These are phyloP conservation scores for Ophiostoma sp. DNA, from an alignment of 2,329 filamentous ascomycete genomes.

Conservation along the genomic window DNA sequence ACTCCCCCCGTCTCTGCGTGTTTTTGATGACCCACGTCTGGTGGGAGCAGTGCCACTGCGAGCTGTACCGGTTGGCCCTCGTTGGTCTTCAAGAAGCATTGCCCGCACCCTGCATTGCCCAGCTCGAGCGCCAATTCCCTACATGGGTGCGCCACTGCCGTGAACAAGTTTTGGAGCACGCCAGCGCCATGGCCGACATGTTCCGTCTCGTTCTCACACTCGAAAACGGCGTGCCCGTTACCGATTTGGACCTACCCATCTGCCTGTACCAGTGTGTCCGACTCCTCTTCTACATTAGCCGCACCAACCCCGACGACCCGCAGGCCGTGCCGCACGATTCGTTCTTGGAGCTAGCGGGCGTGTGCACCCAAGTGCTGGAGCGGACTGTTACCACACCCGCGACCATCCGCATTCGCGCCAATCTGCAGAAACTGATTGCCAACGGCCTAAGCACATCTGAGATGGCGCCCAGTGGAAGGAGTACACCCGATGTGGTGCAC, in stretches of 20 bases:
- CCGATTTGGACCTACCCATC: constrained; percentile 56
- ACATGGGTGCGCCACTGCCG: constrained; percentile 51
- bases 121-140: constrained; percentile 43
- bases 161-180: constrained; percentile 55
- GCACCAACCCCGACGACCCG: constrained; percentile 45
- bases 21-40: constrained; percentile 62
- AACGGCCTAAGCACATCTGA: constrained; percentile 42
- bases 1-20: constrained; percentile 57
- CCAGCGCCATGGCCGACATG: constrained; percentile 56
- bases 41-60: constrained; percentile 61
- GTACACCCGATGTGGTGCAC: constrained; percentile 25
- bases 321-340: constrained; percentile 43
- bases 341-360: constrained; percentile 51
- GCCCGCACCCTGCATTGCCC: constrained; percentile 45
- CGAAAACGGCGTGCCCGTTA: constrained; percentile 52
- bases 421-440: constrained; percentile 54
- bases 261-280: constrained; percentile 58
- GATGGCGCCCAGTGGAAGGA: constrained; percentile 35
- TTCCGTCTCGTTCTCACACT: constrained; percentile 54
- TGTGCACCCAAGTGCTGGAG: constrained; percentile 53
- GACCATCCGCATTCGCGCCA: constrained; percentile 48
- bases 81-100: constrained; percentile 54
- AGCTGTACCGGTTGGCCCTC: constrained; percentile 56
- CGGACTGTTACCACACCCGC: constrained; percentile 54
- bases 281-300: constrained; percentile 53